Conservation (phyloP, 768 basidiomycete species). For the Suillus sp. region DNA sequence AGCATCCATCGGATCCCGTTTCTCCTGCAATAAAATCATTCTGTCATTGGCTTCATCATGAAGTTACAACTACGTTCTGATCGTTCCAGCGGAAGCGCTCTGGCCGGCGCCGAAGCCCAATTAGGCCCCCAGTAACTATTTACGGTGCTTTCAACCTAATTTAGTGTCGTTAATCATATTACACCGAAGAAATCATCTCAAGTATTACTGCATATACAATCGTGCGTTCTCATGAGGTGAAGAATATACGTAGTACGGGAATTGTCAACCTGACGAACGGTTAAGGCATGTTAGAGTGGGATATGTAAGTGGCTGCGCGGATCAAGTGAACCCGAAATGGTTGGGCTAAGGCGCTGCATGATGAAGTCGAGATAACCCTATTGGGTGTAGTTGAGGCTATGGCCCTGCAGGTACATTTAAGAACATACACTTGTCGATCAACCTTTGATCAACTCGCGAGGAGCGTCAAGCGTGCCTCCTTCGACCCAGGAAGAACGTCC, state of each 20-base stretch:
- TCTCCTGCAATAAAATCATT: background rate
- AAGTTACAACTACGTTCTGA: background rate
- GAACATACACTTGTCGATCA: background rate
- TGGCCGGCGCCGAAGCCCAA: background rate
- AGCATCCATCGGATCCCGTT: too few relatives aligned
- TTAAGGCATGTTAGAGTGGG: background rate
- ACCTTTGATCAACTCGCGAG: background rate
- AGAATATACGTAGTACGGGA: background rate
- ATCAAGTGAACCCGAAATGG: background rate
- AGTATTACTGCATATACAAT: background rate
- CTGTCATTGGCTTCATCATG: background rate
- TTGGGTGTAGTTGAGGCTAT: background rate
- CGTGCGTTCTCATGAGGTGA: background rate
- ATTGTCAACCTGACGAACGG: background rate
- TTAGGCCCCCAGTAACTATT: background rate
- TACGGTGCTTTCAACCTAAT: background rate
- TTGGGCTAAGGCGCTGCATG: background rate
- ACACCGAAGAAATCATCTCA: background rate
- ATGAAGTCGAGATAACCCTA: background rate
- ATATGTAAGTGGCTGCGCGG: background rate
- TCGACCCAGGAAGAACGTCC: conserved; percentile 34
- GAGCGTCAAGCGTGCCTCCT: conserved; percentile 6
- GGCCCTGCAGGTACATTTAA: background rate
- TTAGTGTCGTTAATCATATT: background rate
- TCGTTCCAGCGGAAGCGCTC: background rate